Evolutionary conservation across 345 rosid genomes (phyloP).

Genomic region (Mallotus nudiflorus): DNA sequence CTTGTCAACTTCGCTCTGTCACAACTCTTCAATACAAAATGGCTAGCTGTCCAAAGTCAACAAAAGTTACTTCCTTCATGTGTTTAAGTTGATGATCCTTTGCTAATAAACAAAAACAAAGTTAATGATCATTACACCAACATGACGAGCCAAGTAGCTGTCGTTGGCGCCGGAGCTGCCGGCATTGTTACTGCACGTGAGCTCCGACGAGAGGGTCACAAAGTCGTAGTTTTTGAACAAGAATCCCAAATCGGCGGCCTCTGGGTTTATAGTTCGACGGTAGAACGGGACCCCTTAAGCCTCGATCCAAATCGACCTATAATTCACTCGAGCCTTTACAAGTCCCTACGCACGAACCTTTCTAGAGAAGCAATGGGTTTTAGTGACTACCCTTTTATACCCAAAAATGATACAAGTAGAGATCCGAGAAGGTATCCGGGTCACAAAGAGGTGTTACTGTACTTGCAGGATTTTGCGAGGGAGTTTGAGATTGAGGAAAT

Average conservation of each 20-base stretch:
- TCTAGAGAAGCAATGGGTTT: constrained; percentile 90
- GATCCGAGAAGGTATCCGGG: constrained; percentile 78
- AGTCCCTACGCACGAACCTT: constrained; percentile 81
- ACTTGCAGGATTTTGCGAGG: constrained; percentile 56
- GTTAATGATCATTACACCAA: too few relatives aligned
- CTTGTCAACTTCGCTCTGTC: too few relatives aligned
- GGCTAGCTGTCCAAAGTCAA: too few relatives aligned
- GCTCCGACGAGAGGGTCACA: too few relatives aligned
- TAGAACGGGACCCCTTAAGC: constrained; percentile 68
- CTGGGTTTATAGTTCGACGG: constrained; percentile 65
- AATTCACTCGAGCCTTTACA: constrained; percentile 67
- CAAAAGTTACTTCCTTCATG: too few relatives aligned
- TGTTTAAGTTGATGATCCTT: too few relatives aligned
- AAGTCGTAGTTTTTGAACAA: too few relatives aligned
- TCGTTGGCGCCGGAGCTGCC: too few relatives aligned
- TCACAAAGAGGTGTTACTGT: constrained; percentile 63
- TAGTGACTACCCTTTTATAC: constrained; percentile 61
- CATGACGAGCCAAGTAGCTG: too few relatives aligned
- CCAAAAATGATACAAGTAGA: constrained; percentile 27
- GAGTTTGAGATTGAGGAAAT: constrained; percentile 62
- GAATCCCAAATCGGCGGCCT: constrained; percentile 73
- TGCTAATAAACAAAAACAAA: too few relatives aligned
- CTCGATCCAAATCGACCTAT: constrained; percentile 58
- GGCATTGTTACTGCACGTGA: too few relatives aligned
- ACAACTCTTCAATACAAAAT: too few relatives aligned